Evolutionary conservation across 306 rosid species (phyloP), one percentile per base, ranked within the genome.

Genomic region (Senna siamea): DNA sequence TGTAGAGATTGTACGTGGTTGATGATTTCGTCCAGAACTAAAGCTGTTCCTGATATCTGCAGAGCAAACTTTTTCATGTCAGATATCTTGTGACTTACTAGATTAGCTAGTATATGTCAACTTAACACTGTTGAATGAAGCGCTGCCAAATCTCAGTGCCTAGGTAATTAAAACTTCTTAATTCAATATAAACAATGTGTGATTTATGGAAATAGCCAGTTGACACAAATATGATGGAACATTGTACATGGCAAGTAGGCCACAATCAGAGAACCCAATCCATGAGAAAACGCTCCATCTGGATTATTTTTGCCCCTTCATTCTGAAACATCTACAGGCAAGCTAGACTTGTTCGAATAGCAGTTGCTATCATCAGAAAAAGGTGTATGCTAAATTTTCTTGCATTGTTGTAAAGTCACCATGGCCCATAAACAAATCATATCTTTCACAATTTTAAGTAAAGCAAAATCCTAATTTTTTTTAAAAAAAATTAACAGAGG

Each of bases 1-100:
- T 94, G 98, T 34, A 94, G 83, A 64, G 91, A 94, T 60, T 94
- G 98, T 40, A 94, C 98, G 37, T 94, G 98, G 83, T 85, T 91
- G 90, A 94, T 94, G 80, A 89, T 94, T 84, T 94, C 95, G 80
- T 94, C 98, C 80, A 94, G 87, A 79, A 94, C 98, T 78, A 87
- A 72, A 34, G 98, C 97, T 6, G 96, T 94, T 40, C 98, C 95
- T 58, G 97, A 89, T 76, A 94, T 88, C 98, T 94, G 93, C 69
- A 78, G 23, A 70, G 64, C 41, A 75, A 85, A 78, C 15, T 18
- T 66, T 46, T 73, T 63, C 66, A 50, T 32, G 83, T 69, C 19
- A 82, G 55, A 44, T 67, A 72, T 75, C 34, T 54, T 69, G 50
- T 30, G 55, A 26, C 65, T 70, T 66, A 6, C 66, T n/a, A 34